phyloP scores from a whole-genome alignment of 352 stramenopile genomes.

The Pythium guiyangense region DNA sequence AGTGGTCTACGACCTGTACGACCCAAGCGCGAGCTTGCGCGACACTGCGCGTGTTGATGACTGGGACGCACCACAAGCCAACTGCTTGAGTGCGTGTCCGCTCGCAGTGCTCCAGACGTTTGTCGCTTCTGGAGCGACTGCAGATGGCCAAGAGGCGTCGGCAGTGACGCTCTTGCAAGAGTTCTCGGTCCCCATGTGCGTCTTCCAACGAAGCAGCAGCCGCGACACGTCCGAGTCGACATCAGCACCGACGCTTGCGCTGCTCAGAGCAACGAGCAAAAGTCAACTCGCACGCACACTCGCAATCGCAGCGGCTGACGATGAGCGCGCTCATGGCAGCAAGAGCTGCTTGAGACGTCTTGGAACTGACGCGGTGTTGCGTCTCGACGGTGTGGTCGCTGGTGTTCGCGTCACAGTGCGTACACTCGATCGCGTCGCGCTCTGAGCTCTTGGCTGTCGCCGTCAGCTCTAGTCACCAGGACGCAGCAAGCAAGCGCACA shows the following conservation, averaged over 20 bases:
- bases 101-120: constrained; percentile 32
- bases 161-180: constrained; percentile 28
- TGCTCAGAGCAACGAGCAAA: constrained; percentile 5
- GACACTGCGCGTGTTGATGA: neutral
- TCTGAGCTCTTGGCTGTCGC: constrained; percentile 16
- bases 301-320: constrained; percentile 10
- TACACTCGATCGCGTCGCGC: constrained; percentile 29
- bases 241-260: constrained; percentile 10
- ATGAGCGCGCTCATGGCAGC: constrained; percentile 5
- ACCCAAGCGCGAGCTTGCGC: neutral
- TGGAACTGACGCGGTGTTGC: neutral
- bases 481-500: neutral
- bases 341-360: neutral
- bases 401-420: constrained; percentile 7
- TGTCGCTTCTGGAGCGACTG: constrained; percentile 12
- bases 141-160: neutral
- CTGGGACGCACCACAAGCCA: constrained; percentile 28
- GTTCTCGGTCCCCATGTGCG: constrained; percentile 49
- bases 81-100: constrained; percentile 50
- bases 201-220: constrained; percentile 15
- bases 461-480: neutral
- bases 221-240: neutral
- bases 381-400: constrained; percentile 5
- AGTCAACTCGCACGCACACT: constrained; percentile 2
- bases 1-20: constrained; percentile 30